Percentiles rank a stretch among this genome's conserved stretches.
phyloP scores from a whole-genome alignment of 352 stramenopile genomes.

The Plasmopara halstedii region DNA sequence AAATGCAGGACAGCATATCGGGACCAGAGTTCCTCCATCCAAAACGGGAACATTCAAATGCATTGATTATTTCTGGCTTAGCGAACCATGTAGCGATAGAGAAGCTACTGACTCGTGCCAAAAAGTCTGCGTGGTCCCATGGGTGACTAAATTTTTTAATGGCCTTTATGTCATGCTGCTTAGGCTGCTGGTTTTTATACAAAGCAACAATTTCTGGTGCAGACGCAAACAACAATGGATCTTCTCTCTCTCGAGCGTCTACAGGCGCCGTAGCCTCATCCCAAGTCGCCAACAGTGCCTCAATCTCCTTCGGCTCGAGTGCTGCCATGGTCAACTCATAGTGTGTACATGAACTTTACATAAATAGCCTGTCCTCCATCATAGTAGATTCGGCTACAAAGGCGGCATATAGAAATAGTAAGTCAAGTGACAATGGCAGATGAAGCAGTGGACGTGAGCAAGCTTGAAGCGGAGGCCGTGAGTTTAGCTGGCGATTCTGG shows the following conservation, averaged over 20 bases:
- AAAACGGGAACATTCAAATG: constrained; percentile 40
- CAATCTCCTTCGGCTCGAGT: constrained; percentile 8
- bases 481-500: constrained; percentile 22
- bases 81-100: constrained; percentile 52
- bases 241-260: constrained; percentile 17
- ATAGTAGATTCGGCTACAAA: not conserved
- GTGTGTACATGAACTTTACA: not conserved
- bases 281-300: constrained; percentile 23
- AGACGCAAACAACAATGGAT: constrained; percentile 14
- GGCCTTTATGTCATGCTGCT: not conserved
- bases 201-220: not conserved
- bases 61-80: constrained; percentile 39
- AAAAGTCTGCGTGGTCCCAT: constrained; percentile 44
- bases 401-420: constrained; percentile 14
- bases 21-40: constrained; percentile 41
- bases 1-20: constrained; percentile 40
- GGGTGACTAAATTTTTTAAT: constrained; percentile 21
- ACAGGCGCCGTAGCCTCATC: constrained; percentile 26
- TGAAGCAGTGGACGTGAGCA: constrained; percentile 40
- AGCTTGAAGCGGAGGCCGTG: constrained; percentile 44
- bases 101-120: constrained; percentile 45
- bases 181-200: constrained; percentile 1
- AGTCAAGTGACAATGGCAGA: constrained; percentile 25
- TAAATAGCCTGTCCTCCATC: not conserved
- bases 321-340: too few species aligned